Conservation (phyloP, 495 filamentous ascomycete genomes). For the Aspergillus biplanus region DNA sequence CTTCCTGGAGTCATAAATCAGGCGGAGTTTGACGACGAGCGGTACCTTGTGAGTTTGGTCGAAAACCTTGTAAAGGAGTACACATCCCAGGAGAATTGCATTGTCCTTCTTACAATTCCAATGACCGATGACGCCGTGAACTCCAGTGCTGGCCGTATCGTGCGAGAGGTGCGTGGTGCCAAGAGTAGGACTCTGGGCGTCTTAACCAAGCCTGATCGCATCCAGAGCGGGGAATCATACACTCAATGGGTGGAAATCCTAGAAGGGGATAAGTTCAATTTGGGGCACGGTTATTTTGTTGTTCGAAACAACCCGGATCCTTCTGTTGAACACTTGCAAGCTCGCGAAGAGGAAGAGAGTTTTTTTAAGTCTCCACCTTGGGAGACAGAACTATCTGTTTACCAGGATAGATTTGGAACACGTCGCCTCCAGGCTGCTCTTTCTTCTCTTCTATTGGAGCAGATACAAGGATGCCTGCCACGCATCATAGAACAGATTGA, state of each 20-base stretch:
- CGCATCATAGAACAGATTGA: conserved; percentile 61
- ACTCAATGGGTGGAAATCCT: conserved; percentile 63
- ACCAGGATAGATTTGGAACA: conserved; percentile 61
- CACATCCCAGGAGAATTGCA: conserved; percentile 62
- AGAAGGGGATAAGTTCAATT: conserved; percentile 50
- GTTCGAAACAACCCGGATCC: conserved; percentile 62
- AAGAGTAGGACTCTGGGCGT: conserved; percentile 69
- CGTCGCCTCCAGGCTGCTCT: conserved; percentile 57
- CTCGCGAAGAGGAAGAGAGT: conserved; percentile 56
- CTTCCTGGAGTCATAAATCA: conserved; percentile 78
- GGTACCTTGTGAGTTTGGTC: conserved; percentile 67
- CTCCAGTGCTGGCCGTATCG: conserved; percentile 67
- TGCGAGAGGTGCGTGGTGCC: conserved; percentile 59
- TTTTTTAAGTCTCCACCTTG: conserved; percentile 62
- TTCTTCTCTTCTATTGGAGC: conserved; percentile 54
- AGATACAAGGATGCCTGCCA: conserved; percentile 64
- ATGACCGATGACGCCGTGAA: conserved; percentile 77
- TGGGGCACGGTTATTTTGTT: conserved; percentile 69
- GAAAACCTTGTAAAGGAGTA: conserved; percentile 70
- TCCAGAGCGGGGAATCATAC: conserved; percentile 52
- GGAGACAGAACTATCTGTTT: conserved; percentile 46
- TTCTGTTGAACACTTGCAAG: conserved; percentile 52
- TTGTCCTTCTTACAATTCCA: conserved; percentile 73
- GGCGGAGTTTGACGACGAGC: conserved; percentile 60
- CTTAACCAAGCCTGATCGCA: conserved; percentile 77